Conservation (phyloP, 192 early-diverging fungal species). For the Glomus cerebriforme region DNA sequence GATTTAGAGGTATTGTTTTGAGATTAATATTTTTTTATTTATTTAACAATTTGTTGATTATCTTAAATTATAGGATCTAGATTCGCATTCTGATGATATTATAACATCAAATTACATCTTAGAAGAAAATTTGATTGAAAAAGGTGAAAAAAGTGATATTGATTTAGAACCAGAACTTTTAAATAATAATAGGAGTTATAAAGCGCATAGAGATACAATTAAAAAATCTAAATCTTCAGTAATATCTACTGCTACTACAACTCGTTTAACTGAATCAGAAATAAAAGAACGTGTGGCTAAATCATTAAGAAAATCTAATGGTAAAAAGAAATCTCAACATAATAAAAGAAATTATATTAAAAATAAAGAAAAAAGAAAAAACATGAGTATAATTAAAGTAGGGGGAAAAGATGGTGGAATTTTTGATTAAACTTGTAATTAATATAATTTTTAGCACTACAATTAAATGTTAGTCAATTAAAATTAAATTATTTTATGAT, state of each 20-base stretch:
- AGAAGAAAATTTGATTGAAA: conserved; percentile 24
- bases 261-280: conserved; percentile 41
- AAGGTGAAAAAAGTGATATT: conserved; percentile 32
- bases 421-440: conserved; percentile 9
- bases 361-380: conserved; percentile 55
- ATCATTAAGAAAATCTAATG: conserved; percentile 37
- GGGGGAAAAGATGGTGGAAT: conserved; percentile 35
- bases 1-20: not conserved
- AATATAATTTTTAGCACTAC: too few relatives aligned
- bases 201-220: conserved; percentile 51
- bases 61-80: not conserved
- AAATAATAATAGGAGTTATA: conserved; percentile 52
- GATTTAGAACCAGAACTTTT: conserved; percentile 14
- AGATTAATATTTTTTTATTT: not conserved
- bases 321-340: conserved; percentile 36
- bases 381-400: conserved; percentile 37
- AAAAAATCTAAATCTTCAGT: conserved; percentile 39
- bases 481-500: too few relatives aligned
- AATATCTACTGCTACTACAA: conserved; percentile 28
- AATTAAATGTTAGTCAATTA: too few relatives aligned
- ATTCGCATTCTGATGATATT: not conserved
- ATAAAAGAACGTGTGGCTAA: conserved; percentile 57
- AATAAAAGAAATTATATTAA: conserved; percentile 51
- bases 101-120: conserved; percentile 29
- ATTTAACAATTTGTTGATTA: not conserved